phyloP scores from a whole-genome alignment of 2,329 filamentous ascomycete genomes.

The Penicillium decumbens region DNA sequence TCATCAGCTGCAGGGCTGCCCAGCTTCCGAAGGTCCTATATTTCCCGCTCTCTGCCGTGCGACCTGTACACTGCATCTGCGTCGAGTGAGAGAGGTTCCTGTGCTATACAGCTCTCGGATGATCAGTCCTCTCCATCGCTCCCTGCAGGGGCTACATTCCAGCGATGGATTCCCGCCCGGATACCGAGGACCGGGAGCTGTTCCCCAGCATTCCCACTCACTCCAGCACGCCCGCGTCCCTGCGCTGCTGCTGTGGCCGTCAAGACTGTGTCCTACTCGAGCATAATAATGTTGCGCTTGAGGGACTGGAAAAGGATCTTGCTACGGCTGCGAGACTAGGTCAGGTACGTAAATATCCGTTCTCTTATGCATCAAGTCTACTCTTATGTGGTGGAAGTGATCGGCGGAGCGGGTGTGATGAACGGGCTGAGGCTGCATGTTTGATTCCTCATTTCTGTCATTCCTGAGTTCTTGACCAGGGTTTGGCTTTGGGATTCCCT shows the following conservation, averaged over 20 bases:
- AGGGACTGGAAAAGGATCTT: conserved; percentile 81
- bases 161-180: conserved; percentile 28
- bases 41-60: not conserved
- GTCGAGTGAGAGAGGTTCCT: conserved; percentile 1
- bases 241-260: conserved; percentile 78
- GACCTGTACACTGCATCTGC: conserved; percentile 1
- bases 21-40: too few relatives aligned
- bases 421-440: conserved; percentile 18
- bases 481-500: conserved; percentile 4
- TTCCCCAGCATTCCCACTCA: conserved; percentile 33
- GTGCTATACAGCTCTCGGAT: conserved; percentile 14
- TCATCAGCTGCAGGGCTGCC: not conserved
- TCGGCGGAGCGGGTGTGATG: not conserved
- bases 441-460: conserved; percentile 20
- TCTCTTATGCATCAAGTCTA: conserved; percentile 7
- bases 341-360: conserved; percentile 64
- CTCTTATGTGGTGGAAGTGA: not conserved
- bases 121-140: conserved; percentile 13
- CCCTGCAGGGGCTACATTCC: conserved; percentile 30
- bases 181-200: conserved; percentile 20
- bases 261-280: conserved; percentile 72
- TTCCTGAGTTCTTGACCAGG: conserved; percentile 8
- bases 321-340: conserved; percentile 80
- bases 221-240: conserved; percentile 23
- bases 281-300: conserved; percentile 72